Evolutionary conservation across 306 rosid species (phyloP).

Genomic region (Amphicarpaea edgeworthii): DNA sequence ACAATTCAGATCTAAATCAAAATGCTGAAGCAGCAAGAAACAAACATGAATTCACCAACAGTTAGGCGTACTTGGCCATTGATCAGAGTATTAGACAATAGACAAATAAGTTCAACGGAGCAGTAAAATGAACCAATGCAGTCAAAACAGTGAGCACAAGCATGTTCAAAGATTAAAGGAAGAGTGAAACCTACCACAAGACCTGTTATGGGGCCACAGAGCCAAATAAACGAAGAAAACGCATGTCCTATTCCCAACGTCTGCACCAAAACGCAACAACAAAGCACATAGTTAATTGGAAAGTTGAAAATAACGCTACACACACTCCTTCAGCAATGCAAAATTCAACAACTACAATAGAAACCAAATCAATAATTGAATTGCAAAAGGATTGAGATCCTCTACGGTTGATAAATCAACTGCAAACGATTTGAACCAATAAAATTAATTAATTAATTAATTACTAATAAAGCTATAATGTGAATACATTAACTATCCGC

Average conservation of each 20-base stretch:
- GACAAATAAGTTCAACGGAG: background rate
- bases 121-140: background rate
- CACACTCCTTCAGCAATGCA: background rate
- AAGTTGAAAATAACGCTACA: conserved; percentile 24
- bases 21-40: conserved; percentile 7
- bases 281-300: conserved; percentile 35
- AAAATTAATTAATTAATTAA: background rate
- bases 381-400: background rate
- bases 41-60: background rate
- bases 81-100: conserved; percentile 29
- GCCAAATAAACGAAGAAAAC: conserved; percentile 98
- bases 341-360: conserved; percentile 6
- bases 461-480: background rate
- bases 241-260: conserved; percentile 98
- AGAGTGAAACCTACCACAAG: conserved; percentile 82
- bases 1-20: background rate
- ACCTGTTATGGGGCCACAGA: conserved; percentile 99
- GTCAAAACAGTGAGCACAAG: conserved; percentile 3
- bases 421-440: background rate
- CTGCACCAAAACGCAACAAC: conserved; percentile 62
- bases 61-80: background rate
- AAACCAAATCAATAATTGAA: conserved; percentile 22
- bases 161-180: conserved; percentile 27
- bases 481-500: background rate
- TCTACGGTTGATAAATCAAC: background rate